Percentiles rank a stretch among this genome's conserved stretches.
These are phyloP conservation scores for Hypoxylon sp. DNA, from an alignment of 2,329 filamentous ascomycete species.

Conservation along the genomic window DNA sequence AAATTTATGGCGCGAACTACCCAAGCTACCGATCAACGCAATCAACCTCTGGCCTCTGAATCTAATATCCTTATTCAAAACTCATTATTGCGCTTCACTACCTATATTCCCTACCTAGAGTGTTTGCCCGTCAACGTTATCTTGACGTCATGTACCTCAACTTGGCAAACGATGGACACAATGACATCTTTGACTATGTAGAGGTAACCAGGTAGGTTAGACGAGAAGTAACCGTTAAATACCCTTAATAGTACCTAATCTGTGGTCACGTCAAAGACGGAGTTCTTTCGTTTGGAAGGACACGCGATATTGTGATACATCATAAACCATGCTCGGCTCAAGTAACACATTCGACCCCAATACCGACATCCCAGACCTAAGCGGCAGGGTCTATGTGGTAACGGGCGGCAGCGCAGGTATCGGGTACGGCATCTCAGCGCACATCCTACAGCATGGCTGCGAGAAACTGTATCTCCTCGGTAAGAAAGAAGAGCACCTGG, in stretches of 20 bases:
- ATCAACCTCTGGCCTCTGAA: not conserved
- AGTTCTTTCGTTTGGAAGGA: not conserved
- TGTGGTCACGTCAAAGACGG: not conserved
- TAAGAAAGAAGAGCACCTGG: constrained; percentile 63
- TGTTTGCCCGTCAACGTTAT: not conserved
- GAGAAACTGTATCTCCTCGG: constrained; percentile 62
- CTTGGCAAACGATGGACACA: constrained; percentile 5
- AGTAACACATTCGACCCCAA: constrained; percentile 44
- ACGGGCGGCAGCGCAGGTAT: constrained; percentile 65
- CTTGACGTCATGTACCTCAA: constrained; percentile 30
- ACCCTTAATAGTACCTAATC: too few relatives aligned
- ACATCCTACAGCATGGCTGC: constrained; percentile 64
- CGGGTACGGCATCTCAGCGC: constrained; percentile 64
- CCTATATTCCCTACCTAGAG: not conserved
- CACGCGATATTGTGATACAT: not conserved
- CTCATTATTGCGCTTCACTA: not conserved
- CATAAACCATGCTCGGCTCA: constrained; percentile 35
- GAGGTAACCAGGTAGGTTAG: not conserved
- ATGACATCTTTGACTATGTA: constrained; percentile 12
- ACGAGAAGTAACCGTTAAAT: not conserved
- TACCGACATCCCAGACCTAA: constrained; percentile 43
- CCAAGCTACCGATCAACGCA: not conserved
- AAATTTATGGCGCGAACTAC: too few relatives aligned
- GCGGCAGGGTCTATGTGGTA: constrained; percentile 58
- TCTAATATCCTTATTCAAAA: not conserved